Conservation (phyloP, 108 stramenopile genomes). For the Hondaea fermentalgiana region DNA sequence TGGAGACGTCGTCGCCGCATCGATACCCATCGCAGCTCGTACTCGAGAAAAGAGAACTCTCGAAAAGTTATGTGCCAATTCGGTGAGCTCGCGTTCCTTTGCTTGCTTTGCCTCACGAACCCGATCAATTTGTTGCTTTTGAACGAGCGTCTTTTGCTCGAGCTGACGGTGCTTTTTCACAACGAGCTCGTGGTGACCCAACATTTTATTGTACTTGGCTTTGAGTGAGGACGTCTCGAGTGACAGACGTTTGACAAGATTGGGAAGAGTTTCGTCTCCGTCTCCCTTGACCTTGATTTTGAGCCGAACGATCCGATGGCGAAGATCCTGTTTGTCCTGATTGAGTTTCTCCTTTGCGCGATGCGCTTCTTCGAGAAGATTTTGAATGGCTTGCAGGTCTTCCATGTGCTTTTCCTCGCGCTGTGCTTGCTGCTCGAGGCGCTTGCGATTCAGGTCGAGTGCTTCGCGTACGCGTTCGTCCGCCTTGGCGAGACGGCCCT, state of each 20-base stretch:
- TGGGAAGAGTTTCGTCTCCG: not conserved
- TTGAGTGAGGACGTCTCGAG: not conserved
- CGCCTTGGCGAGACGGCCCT: not conserved
- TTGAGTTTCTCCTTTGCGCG: slow-evolving; percentile 1
- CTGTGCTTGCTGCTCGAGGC: not conserved
- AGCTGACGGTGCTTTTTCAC: not conserved
- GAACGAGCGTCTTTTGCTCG: not conserved
- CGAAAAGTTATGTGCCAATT: not conserved
- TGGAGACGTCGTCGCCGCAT: not conserved
- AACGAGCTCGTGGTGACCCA: not conserved
- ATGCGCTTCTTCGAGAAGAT: not conserved
- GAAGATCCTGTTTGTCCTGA: slow-evolving; percentile 3
- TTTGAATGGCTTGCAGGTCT: not conserved
- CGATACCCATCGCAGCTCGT: not conserved
- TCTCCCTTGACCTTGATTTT: not conserved
- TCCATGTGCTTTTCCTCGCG: not conserved
- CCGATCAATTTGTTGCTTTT: not conserved
- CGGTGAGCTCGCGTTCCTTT: not conserved
- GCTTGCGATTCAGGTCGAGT: not conserved
- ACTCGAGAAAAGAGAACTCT: not conserved
- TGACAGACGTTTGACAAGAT: not conserved
- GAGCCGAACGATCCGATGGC: slow-evolving; percentile 1
- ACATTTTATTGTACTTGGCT: not conserved
- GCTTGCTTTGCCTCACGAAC: too few species aligned
- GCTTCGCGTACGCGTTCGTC: not conserved